phyloP scores from a whole-genome alignment of 139 green algal species.

The Chlorella sp. region DNA sequence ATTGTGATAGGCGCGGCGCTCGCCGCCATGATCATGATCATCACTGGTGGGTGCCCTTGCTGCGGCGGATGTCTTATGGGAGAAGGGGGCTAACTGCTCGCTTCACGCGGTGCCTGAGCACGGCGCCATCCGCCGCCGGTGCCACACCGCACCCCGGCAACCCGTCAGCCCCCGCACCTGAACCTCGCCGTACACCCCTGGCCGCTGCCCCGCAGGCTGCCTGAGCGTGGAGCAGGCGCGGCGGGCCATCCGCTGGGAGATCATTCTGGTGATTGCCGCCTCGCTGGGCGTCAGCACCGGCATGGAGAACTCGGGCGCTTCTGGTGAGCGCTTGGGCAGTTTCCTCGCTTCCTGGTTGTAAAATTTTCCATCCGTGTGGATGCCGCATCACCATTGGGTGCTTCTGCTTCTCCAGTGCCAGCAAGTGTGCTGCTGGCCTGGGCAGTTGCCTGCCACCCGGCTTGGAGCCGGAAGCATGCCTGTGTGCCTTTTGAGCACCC shows the following conservation, averaged over 20 bases:
- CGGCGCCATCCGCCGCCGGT: neutral
- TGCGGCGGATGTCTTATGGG: too few relatives aligned
- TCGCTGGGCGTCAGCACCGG: slow-evolving; percentile 50
- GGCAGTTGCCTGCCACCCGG: too few relatives aligned
- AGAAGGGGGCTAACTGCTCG: neutral
- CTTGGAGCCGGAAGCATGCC: too few relatives aligned
- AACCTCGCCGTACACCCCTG: too few relatives aligned
- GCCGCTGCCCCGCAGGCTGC: slow-evolving; percentile 34
- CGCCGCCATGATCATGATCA: slow-evolving; percentile 61
- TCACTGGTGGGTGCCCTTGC: slow-evolving; percentile 49
- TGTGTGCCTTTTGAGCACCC: too few relatives aligned
- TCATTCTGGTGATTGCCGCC: slow-evolving; percentile 61
- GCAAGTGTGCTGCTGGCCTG: too few relatives aligned
- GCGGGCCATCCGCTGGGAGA: slow-evolving; percentile 52
- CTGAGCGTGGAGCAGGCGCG: slow-evolving; percentile 58
- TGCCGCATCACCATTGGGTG: too few relatives aligned
- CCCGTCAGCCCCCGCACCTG: too few relatives aligned
- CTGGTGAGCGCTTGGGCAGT: neutral
- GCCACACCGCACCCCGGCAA: too few relatives aligned
- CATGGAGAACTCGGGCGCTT: slow-evolving; percentile 49
- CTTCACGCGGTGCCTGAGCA: neutral
- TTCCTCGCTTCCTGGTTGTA: too few relatives aligned
- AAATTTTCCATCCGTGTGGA: too few relatives aligned
- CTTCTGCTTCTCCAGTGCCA: too few relatives aligned
- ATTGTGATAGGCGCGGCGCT: slow-evolving; percentile 51